Conservation (phyloP, 352 stramenopile genomes). For the Albugo candida region DNA sequence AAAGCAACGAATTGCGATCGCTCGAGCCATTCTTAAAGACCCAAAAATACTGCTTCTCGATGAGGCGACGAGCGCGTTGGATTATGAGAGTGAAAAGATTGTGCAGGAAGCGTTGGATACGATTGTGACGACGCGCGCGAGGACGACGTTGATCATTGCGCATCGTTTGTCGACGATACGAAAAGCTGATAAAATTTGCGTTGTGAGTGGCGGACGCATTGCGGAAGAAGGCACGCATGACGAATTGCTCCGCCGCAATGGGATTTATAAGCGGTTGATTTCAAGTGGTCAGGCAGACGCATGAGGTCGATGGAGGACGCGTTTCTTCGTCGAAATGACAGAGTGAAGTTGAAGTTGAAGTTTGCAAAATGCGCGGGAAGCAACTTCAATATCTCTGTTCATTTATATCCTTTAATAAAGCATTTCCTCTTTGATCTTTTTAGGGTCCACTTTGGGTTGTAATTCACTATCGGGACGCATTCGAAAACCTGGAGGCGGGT, state of each 20-base stretch:
- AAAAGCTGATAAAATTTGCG: slow-evolving; percentile 28
- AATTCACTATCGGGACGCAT: slow-evolving; percentile 83
- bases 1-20: slow-evolving; percentile 72
- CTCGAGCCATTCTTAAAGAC: slow-evolving; percentile 59
- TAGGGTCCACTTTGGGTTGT: slow-evolving; percentile 87
- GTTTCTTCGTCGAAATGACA: no score
- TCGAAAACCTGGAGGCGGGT: slow-evolving; percentile 67
- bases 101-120: slow-evolving; percentile 40
- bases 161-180: slow-evolving; percentile 65
- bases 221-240: slow-evolving; percentile 14
- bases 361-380: background rate
- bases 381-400: background rate
- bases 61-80: slow-evolving; percentile 58
- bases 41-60: slow-evolving; percentile 55
- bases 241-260: slow-evolving; percentile 6
- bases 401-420: slow-evolving; percentile 35
- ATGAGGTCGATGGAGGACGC: no score
- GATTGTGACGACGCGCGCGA: slow-evolving; percentile 18
- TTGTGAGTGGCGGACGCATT: slow-evolving; percentile 12
- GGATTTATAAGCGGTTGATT: slow-evolving; percentile 15
- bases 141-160: slow-evolving; percentile 57
- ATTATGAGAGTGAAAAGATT: slow-evolving; percentile 49
- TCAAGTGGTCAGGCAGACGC: slow-evolving; percentile 1
- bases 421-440: slow-evolving; percentile 82
- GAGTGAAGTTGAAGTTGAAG: no score